A percentile compares a stretch with the other conserved stretches of the same genome.
These are phyloP conservation scores for Scutellaria barbata DNA, from an alignment of 257 asterid species.

Conservation along the genomic window DNA sequence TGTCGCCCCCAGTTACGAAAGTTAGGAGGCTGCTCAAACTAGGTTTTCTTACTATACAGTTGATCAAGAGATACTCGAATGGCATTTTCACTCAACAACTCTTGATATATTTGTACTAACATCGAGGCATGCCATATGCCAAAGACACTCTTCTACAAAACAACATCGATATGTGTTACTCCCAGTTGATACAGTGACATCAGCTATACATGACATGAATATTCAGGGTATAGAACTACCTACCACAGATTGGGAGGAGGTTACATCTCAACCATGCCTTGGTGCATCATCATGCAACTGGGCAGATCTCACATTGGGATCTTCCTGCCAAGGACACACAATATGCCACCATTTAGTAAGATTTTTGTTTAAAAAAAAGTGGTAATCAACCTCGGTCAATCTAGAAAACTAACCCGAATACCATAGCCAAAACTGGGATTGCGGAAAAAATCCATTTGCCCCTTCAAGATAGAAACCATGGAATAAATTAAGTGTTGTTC, in stretches of 20 bases:
- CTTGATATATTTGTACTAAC: conserved; percentile 32
- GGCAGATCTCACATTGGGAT: conserved; percentile 73
- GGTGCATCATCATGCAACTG: conserved; percentile 83
- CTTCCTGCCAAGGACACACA: conserved; percentile 63
- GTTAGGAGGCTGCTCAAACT: conserved; percentile 19
- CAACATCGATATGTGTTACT: neutral
- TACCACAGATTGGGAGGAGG: conserved; percentile 34
- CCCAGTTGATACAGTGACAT: neutral
- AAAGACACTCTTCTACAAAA: conserved; percentile 32
- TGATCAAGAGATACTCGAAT: conserved; percentile 21
- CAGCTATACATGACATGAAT: neutral
- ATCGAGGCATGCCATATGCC: conserved; percentile 10
- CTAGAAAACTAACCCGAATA: conserved; percentile 74
- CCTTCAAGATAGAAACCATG: conserved; percentile 55
- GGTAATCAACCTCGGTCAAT: conserved; percentile 20
- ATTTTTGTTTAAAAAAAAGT: conserved; percentile 2
- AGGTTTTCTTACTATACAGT: conserved; percentile 34
- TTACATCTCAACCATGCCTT: conserved; percentile 67
- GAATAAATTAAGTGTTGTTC: conserved; percentile 15
- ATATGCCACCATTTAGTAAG: conserved; percentile 7
- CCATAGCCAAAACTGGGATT: conserved; percentile 67
- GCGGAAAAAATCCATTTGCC: conserved; percentile 95
- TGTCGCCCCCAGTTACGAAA: conserved; percentile 24
- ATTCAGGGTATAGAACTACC: conserved; percentile 13
- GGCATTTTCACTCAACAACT: conserved; percentile 26